phyloP scores from a whole-genome alignment of 2,329 filamentous ascomycete species.

The Colletotrichum tabaci region DNA sequence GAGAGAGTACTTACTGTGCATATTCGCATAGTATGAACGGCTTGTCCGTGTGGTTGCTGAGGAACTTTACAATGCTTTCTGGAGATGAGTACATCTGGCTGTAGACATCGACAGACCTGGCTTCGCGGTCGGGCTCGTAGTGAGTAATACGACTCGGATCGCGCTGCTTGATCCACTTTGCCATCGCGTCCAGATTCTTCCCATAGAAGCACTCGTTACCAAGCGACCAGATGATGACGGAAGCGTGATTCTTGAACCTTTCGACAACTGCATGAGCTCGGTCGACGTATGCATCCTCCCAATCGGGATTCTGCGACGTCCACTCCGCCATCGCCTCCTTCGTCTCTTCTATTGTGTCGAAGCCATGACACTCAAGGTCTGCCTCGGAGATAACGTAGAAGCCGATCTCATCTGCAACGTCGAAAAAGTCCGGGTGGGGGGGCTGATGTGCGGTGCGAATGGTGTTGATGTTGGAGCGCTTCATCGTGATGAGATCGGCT shows the following conservation, averaged over 20 bases:
- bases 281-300: slow-evolving; percentile 77
- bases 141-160: slow-evolving; percentile 73
- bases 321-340: slow-evolving; percentile 54
- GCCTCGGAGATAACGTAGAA: slow-evolving; percentile 75
- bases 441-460: slow-evolving; percentile 78
- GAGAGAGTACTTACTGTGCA: slow-evolving; percentile 51
- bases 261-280: slow-evolving; percentile 75
- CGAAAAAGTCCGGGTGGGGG: slow-evolving; percentile 72
- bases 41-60: slow-evolving; percentile 60
- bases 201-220: slow-evolving; percentile 83
- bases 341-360: slow-evolving; percentile 54
- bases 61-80: slow-evolving; percentile 56
- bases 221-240: slow-evolving; percentile 79
- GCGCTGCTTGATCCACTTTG: slow-evolving; percentile 69
- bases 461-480: slow-evolving; percentile 78
- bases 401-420: slow-evolving; percentile 74
- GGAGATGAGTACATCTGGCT: slow-evolving; percentile 76
- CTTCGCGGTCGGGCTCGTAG: slow-evolving; percentile 74
- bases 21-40: slow-evolving; percentile 72
- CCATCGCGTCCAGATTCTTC: slow-evolving; percentile 77
- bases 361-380: slow-evolving; percentile 70
- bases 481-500: slow-evolving; percentile 76
- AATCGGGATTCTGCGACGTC: slow-evolving; percentile 72
- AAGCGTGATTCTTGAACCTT: slow-evolving; percentile 72
- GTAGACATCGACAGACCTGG: slow-evolving; percentile 73